Evolutionary conservation across 352 stramenopile genomes (phyloP).

Genomic region (Pythium phragmiticola): DNA sequence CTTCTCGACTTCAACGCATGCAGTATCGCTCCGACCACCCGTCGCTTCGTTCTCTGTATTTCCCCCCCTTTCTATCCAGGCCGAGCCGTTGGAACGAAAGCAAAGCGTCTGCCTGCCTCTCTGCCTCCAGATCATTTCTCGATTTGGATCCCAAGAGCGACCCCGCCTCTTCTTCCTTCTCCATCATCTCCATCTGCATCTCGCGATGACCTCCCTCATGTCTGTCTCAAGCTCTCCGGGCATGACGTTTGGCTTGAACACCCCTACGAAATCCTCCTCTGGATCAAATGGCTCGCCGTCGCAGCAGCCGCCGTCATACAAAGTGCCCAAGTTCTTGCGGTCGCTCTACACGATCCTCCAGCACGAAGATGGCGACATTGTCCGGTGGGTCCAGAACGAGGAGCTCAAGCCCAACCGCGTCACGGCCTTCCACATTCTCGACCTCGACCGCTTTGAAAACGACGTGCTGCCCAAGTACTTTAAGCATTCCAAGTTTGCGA

Average conservation of each 20-base stretch:
- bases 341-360: slow-evolving; percentile 81
- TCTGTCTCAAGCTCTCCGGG: slow-evolving; percentile 2
- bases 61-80: slow-evolving; percentile 8
- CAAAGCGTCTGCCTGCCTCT: neutral
- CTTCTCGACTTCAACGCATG: slow-evolving; percentile 13
- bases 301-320: slow-evolving; percentile 31
- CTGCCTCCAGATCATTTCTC: slow-evolving; percentile 22
- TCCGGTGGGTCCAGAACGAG: slow-evolving; percentile 73
- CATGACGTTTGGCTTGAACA: slow-evolving; percentile 18
- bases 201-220: slow-evolving; percentile 13
- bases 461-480: slow-evolving; percentile 93
- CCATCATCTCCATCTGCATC: neutral
- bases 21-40: slow-evolving; percentile 4
- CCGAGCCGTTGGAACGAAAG: neutral
- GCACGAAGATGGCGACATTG: slow-evolving; percentile 63
- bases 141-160: slow-evolving; percentile 24
- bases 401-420: slow-evolving; percentile 60
- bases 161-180: neutral
- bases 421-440: slow-evolving; percentile 80
- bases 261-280: slow-evolving; percentile 2
- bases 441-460: slow-evolving; percentile 77
- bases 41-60: slow-evolving; percentile 1
- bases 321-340: slow-evolving; percentile 81
- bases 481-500: slow-evolving; percentile 92
- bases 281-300: neutral